Evolutionary conservation across 2,329 filamentous ascomycete species (phyloP), one percentile per base, ranked within the genome.

Genomic region (Cladophialophora bantiana): DNA sequence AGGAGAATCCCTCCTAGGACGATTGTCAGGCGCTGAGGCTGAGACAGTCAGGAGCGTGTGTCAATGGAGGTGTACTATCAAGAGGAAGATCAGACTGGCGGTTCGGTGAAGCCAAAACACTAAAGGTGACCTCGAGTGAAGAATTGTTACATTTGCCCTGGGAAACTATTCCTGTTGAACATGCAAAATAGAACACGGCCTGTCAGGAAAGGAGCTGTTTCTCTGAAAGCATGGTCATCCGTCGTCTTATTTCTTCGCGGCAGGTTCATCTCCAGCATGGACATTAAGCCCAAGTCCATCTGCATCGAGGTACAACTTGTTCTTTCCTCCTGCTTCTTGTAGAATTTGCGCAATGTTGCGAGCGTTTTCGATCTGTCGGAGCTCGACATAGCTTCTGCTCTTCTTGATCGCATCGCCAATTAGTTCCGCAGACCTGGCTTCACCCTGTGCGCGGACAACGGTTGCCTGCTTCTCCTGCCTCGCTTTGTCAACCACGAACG

Each of bases 351-450:
- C 95, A 80, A 99, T 96, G 65, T 88, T 86, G 73, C 92, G 87
- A 6, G 95, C 95, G 76, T 97, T 99, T 84, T 99, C 95, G 75
- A 99, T 96, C 86, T 96, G 95, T 83, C 96, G 92, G 77, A 99
- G 87, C 82, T 98, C 95, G 71, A 99, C 88, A 80, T 99, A 99
- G 72, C 93, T 91, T 83, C 94, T 91, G 84, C 87, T 96, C 90
- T 98, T 99, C 92, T 98, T 99, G 89, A 99, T 96, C 69, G 95
- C 95, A 61, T 99, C 95, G 81, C 95, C 95, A 76, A 99, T 97
- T 71, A 99, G 89, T 83, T 99, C 94, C 55, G 95, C 95, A 45
- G 95, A 98, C 72, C 95, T 92, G 58, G 95, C 95, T 84, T 99
- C 95, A 93, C 95, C 95, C 88, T 98, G 95, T 3, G 95, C 95